Base-by-base conservation (phyloP, 192 early-diverging fungal genomes). In the Coemansia sp. region DNA sequence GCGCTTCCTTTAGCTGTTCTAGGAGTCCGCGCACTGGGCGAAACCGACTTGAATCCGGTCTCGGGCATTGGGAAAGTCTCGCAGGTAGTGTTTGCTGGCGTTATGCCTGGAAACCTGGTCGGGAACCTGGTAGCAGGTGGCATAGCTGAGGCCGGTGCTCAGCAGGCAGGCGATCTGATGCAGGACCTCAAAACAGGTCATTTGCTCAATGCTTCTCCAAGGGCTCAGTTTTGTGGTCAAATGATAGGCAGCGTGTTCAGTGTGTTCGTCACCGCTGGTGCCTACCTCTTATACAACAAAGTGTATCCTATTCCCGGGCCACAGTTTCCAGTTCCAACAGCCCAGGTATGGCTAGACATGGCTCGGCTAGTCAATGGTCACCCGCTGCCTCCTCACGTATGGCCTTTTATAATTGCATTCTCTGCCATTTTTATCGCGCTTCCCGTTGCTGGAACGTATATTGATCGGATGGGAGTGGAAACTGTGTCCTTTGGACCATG, bases 101-200 rank as follows among this genome's bases (percentile, higher is more conserved):
- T 93, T 12, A 84, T 90, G 52, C 89, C 91, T 4, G 89, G 89
- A 5, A 83, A 83, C 6, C 82, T 92, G 32, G 85, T 88, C 2
- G 88, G 86, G 57, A 92, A 94, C 80, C 62, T 94, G 67, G 84
- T 92, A 56, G 88, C 90, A 25, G 92, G 92, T 48, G 87, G 89
- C 8, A 87, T 93, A 56, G 90, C 92, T 16, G 91, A 90, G 61
- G 88, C 89, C 18, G 90, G 87, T 7, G 85, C 86, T 22, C 87
- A 88, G 67, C 88, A 88, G 69, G 84, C 87, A 11, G 89, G 87
- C 63, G 91, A 93, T 59, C 76, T 92, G 68, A 89, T 91, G 85
- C 85, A 87, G 66, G 93, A 95, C 71, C 72, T 95, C 40, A 95
- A 95, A 63, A 95, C 93, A 6, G 93, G 93, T 6, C 91, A 95